Base-by-base conservation (phyloP, 345 rosid species). In the Geranium brycei region DNA sequence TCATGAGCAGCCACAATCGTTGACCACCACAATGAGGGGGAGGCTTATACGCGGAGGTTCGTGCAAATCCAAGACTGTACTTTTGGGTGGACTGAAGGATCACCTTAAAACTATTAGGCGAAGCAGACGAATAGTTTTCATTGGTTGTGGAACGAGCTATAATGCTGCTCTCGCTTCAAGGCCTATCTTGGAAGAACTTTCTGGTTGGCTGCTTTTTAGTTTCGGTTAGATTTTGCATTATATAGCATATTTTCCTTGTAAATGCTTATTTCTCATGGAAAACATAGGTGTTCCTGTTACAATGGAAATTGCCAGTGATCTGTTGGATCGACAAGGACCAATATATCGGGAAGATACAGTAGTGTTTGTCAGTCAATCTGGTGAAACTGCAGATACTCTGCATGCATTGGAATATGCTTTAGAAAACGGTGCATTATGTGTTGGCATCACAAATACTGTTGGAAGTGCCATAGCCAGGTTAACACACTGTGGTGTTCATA, bases 271-370 rank as follows among this genome's bases (percentile, higher is more conserved):
- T 60, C 65, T 57, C 35, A 65, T n/a, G 32, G 14, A 28, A 69
- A 63, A 62, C 63, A 47, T 65, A 92, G 98, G 95, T 70, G 80
- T 92, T 38, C 97, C 98, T 23, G 98, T 92, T 62, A 89, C 95
- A 32, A 92, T 92, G 98, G 98, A 92, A 79, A 85, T 92, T 62
- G 98, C 98, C 60, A 92, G 98, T 74, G 98, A 92, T 82, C 84
- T 92, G 14, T 73, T 82, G 84, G 98, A 92, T 73, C 73, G 98
- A 66, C 88, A 85, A 71, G 98, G 97, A 75, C 98, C 98, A 19
- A 89, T 92, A 66, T 87, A 92, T 77, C 86, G 98, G 77, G 97
- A 92, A 80, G 98, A 92, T 69, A 92, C 97, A 6, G 98, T 95
- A 10, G 91, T 80, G 61, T 92, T 92, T 82, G 98, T 92, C 62